A percentile compares a stretch with the other conserved stretches of the same genome.
Evolutionary conservation across 345 rosid species (phyloP).

Genomic region (Salix brachista): DNA sequence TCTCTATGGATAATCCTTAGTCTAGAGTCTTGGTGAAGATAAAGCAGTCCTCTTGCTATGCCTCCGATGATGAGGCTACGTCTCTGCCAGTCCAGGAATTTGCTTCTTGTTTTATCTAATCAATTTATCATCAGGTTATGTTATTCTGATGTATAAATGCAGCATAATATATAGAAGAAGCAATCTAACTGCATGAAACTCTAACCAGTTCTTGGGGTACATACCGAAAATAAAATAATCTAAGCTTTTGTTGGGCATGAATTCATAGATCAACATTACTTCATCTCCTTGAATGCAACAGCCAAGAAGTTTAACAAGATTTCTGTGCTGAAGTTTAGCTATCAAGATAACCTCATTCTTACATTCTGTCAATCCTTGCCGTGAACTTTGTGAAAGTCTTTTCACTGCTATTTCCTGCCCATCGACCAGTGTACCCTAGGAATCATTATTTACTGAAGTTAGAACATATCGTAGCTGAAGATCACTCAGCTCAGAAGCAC

Average conservation of each 20-base stretch:
- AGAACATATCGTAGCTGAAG: not conserved
- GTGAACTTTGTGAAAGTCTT: slow-evolving; percentile 38
- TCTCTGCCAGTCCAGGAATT: slow-evolving; percentile 31
- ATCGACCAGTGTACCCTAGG: slow-evolving; percentile 35
- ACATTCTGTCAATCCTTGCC: slow-evolving; percentile 42
- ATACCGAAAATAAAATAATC: slow-evolving; percentile 36
- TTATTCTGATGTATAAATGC: not conserved
- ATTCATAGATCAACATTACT: slow-evolving; percentile 29
- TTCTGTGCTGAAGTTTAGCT: slow-evolving; percentile 48
- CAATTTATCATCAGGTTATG: not conserved
- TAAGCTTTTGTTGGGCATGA: slow-evolving; percentile 32
- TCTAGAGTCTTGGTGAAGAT: slow-evolving; percentile 36
- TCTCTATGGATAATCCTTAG: slow-evolving; percentile 18
- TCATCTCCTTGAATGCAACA: slow-evolving; percentile 25
- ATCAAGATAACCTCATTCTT: slow-evolving; percentile 41
- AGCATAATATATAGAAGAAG: not conserved
- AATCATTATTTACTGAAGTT: not conserved
- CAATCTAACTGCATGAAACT: not conserved
- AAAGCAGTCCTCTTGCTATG: slow-evolving; percentile 39
- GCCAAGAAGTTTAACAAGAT: slow-evolving; percentile 43
- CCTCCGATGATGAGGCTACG: slow-evolving; percentile 34
- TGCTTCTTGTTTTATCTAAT: slow-evolving; percentile 23
- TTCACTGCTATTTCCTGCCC: slow-evolving; percentile 52
- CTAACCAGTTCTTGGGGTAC: not conserved
- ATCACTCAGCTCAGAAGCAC: not conserved